Conservation (phyloP, 2,329 filamentous ascomycete genomes). For the Alternaria atra region DNA sequence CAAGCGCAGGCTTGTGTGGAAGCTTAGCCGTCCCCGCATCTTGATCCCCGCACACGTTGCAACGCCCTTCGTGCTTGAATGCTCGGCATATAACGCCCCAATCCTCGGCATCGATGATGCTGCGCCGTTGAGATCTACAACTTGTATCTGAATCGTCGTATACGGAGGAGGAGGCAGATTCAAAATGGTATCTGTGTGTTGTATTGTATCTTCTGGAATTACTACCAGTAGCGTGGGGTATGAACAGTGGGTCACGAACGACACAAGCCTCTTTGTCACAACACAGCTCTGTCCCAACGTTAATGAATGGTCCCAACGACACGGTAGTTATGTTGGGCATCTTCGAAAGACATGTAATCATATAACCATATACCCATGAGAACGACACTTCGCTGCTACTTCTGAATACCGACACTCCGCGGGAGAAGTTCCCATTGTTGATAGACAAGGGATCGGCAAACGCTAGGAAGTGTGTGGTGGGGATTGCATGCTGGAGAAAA, state of each 20-base stretch:
- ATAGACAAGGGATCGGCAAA: slow-evolving; percentile 21
- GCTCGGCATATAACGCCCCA: slow-evolving; percentile 1
- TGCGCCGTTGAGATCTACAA: neutral
- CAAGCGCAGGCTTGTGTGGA: slow-evolving; percentile 18
- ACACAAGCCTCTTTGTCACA: neutral
- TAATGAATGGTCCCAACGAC: accelerated
- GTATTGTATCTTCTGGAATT: neutral
- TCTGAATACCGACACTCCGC: neutral
- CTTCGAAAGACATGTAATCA: neutral
- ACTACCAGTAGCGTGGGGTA: neutral
- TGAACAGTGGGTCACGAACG: neutral
- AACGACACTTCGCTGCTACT: neutral
- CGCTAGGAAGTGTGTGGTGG: slow-evolving; percentile 23
- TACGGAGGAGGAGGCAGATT: neutral
- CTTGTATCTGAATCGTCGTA: neutral
- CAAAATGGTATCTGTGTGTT: neutral
- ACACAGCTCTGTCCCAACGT: neutral
- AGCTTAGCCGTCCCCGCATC: slow-evolving; percentile 24
- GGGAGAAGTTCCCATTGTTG: neutral
- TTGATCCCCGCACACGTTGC: slow-evolving; percentile 9
- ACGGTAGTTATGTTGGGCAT: neutral
- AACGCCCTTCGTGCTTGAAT: neutral
- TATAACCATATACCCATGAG: neutral
- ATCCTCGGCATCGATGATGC: slow-evolving; percentile 10
- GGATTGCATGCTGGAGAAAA: slow-evolving; percentile 5